phyloP scores from a whole-genome alignment of 495 filamentous ascomycete genomes.

The Aspergillus homomorphus region DNA sequence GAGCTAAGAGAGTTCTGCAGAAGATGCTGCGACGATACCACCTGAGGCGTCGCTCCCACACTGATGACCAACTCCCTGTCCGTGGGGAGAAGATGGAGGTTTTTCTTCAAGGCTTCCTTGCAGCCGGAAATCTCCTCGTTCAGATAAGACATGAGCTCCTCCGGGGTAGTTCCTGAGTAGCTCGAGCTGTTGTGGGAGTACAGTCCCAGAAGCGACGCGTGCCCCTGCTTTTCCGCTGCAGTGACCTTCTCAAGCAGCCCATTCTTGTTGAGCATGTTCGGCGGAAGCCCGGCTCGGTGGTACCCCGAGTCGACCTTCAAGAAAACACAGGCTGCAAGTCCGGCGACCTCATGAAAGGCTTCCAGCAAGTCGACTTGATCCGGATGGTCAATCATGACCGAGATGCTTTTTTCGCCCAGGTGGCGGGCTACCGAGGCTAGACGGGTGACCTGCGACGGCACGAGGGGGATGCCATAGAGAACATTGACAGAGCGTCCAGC shows the following conservation, averaged over 20 bases:
- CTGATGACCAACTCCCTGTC: conserved; percentile 57
- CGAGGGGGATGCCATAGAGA: conserved; percentile 72
- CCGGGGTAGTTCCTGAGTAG: conserved; percentile 52
- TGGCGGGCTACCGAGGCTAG: conserved; percentile 49
- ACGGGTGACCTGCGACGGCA: conserved; percentile 57
- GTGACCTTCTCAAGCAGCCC: conserved; percentile 50
- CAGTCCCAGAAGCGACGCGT: conserved; percentile 56
- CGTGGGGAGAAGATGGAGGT: conserved; percentile 25
- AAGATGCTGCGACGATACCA: conserved; percentile 53
- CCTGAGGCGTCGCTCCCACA: conserved; percentile 80
- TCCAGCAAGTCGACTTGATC: conserved; percentile 53
- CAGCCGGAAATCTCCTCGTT: conserved; percentile 59
- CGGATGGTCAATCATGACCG: conserved; percentile 71
- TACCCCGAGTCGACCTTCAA: conserved; percentile 79
- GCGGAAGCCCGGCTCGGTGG: conserved; percentile 67
- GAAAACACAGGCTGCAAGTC: conserved; percentile 53
- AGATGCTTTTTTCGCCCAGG: conserved; percentile 53
- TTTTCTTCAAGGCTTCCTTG: conserved; percentile 41
- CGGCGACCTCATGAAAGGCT: conserved; percentile 33
- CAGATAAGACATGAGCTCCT: conserved; percentile 56
- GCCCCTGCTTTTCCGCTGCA: conserved; percentile 32
- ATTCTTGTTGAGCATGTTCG: conserved; percentile 47
- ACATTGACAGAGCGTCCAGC: conserved; percentile 57
- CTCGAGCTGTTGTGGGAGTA: conserved; percentile 81
- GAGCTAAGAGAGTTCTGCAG: conserved; percentile 12